Percentiles rank a stretch among this genome's conserved stretches.
Conservation (phyloP, 2,329 filamentous ascomycete species). For the Fusarium sp. region DNA sequence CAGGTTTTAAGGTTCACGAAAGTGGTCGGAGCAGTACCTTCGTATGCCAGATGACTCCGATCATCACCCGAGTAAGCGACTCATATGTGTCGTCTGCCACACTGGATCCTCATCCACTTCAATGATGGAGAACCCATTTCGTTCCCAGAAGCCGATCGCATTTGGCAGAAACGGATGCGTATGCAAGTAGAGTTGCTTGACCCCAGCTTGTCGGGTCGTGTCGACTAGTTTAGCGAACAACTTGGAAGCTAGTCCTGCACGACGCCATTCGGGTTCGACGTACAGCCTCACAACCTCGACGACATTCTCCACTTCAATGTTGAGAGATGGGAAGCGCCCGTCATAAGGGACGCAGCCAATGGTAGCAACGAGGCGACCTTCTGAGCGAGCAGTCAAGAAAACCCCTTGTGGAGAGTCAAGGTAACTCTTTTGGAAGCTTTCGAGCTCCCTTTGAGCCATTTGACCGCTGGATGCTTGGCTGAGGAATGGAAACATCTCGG, state of each 20-base stretch:
- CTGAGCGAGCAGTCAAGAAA: constrained; percentile 34
- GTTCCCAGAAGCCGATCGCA: constrained; percentile 44
- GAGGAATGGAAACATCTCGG: constrained; percentile 46
- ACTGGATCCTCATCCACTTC: constrained; percentile 41
- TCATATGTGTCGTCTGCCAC: constrained; percentile 48
- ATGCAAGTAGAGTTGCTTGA: constrained; percentile 44
- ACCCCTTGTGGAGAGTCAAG: constrained; percentile 37
- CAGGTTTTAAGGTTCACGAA: too few species aligned
- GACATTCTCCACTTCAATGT: constrained; percentile 24
- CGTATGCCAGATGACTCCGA: background rate
- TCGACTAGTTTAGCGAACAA: constrained; percentile 33
- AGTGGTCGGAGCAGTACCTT: background rate
- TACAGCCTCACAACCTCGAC: constrained; percentile 47
- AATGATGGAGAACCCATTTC: constrained; percentile 37
- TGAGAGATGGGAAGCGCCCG: constrained; percentile 39
- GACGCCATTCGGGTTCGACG: constrained; percentile 43
- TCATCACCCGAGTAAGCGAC: background rate
- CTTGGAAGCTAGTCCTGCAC: constrained; percentile 44
- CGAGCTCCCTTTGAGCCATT: constrained; percentile 32
- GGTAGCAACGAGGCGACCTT: constrained; percentile 39
- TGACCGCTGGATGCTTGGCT: constrained; percentile 29
- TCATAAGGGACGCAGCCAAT: constrained; percentile 45
- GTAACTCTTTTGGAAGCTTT: constrained; percentile 38
- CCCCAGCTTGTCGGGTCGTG: constrained; percentile 20
- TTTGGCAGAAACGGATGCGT: constrained; percentile 46